Conservation (phyloP, 345 rosid species). For the Arabis alpina region DNA sequence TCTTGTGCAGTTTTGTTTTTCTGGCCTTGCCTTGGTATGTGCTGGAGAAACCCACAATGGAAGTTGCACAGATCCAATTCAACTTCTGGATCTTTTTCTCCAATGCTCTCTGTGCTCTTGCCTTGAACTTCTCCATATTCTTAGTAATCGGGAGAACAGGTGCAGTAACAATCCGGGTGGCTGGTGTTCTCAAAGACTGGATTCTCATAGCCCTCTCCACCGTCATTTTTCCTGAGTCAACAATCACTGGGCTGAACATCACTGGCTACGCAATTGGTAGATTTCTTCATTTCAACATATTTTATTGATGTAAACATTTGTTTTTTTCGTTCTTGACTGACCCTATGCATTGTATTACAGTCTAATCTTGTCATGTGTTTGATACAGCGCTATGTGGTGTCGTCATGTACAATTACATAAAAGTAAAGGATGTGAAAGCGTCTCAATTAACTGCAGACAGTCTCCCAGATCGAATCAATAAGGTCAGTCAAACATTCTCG, state of each 20-base stretch:
- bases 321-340: not conserved
- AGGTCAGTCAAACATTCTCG: conserved; percentile 57
- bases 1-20: conserved; percentile 81
- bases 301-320: not conserved
- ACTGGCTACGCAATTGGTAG: conserved; percentile 94
- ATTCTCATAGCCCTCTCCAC: conserved; percentile 95
- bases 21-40: conserved; percentile 92
- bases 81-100: conserved; percentile 98
- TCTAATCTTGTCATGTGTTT: conserved; percentile 2
- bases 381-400: conserved; percentile 88
- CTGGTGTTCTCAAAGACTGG: conserved; percentile 98
- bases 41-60: conserved; percentile 83
- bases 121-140: conserved; percentile 89
- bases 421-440: conserved; percentile 76
- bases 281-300: conserved; percentile 21
- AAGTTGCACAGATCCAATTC: conserved; percentile 83
- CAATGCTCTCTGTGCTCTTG: conserved; percentile 90
- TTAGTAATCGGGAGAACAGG: conserved; percentile 95
- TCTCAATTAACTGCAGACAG: conserved; percentile 66
- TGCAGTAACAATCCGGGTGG: conserved; percentile 92
- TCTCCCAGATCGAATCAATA: conserved; percentile 73
- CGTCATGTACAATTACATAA: conserved; percentile 91
- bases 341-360: not conserved
- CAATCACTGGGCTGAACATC: conserved; percentile 90
- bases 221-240: conserved; percentile 86